Percentiles rank a stretch among this genome's conserved stretches.
Evolutionary conservation across 768 basidiomycete species (phyloP).

Genomic region (Boletus coccyginus): DNA sequence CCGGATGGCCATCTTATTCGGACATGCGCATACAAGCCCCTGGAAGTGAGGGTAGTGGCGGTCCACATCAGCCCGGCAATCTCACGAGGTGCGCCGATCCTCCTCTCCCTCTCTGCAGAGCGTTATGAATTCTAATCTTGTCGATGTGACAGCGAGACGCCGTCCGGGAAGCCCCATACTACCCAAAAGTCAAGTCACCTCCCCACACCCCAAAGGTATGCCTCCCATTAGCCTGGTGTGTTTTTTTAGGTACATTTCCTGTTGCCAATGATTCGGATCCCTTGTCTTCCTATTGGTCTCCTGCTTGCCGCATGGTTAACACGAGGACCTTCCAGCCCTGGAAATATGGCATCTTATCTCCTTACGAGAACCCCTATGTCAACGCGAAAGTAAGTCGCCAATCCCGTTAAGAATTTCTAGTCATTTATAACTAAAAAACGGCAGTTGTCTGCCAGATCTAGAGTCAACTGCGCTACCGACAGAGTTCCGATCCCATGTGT

Average conservation of each 20-base stretch:
- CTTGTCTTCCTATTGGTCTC: background rate
- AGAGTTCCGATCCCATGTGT: conserved; percentile 22
- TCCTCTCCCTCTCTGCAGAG: background rate
- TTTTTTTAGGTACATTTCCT: background rate
- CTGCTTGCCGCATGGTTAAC: conserved; percentile 9
- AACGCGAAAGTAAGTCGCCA: conserved; percentile 18
- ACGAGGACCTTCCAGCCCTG: conserved; percentile 29
- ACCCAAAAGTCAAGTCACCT: conserved; percentile 23
- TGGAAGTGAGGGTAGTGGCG: conserved; percentile 8
- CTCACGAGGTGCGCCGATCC: conserved; percentile 14
- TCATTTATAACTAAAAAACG: background rate
- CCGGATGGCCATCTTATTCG: conserved; percentile 16
- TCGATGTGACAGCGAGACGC: conserved; percentile 5
- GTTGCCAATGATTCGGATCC: background rate
- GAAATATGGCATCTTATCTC: conserved; percentile 32
- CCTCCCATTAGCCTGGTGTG: background rate
- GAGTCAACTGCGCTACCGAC: conserved; percentile 20
- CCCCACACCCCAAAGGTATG: conserved; percentile 33
- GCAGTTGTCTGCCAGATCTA: conserved; percentile 6
- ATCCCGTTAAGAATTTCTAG: background rate
- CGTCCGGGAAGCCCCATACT: conserved; percentile 1
- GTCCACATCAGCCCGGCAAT: conserved; percentile 5
- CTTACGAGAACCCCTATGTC: conserved; percentile 15
- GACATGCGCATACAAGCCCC: conserved; percentile 13
- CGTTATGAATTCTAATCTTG: background rate